Percentiles rank a stretch among this genome's conserved stretches.
phyloP scores from a whole-genome alignment of 176 grass and related monocot species.

The Cenchrus americanus region DNA sequence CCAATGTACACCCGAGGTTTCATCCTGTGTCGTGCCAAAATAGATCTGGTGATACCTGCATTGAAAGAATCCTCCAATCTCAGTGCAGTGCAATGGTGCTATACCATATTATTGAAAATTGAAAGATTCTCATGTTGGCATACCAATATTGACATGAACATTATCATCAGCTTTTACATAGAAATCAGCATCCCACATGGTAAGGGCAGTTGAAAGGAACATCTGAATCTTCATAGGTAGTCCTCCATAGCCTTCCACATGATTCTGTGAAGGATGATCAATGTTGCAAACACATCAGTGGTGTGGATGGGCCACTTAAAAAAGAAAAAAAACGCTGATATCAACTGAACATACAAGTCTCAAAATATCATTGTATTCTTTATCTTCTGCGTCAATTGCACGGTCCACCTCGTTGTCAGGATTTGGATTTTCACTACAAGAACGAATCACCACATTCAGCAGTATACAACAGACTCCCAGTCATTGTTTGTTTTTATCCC shows the following conservation, averaged over 20 bases:
- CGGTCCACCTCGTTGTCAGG: constrained; percentile 55
- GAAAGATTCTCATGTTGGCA: neutral
- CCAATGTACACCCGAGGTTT: constrained; percentile 75
- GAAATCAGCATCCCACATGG: constrained; percentile 77
- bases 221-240: constrained; percentile 66
- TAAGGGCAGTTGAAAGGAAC: constrained; percentile 68
- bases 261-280: constrained; percentile 47
- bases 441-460: constrained; percentile 27
- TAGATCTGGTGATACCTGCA: constrained; percentile 60
- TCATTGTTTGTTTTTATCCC: neutral
- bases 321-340: neutral
- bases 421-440: constrained; percentile 47
- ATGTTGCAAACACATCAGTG: neutral
- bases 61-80: constrained; percentile 10
- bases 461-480: neutral
- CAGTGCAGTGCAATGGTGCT: neutral
- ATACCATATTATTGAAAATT: neutral
- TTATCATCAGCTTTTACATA: constrained; percentile 81
- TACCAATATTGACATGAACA: constrained; percentile 84
- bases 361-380: constrained; percentile 64
- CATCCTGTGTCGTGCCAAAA: constrained; percentile 58
- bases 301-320: neutral
- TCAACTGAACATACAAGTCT: constrained; percentile 59
- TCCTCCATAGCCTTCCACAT: constrained; percentile 59
- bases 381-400: constrained; percentile 59